Conservation (phyloP, 306 rosid genomes). For the Vachellia pachyceras region DNA sequence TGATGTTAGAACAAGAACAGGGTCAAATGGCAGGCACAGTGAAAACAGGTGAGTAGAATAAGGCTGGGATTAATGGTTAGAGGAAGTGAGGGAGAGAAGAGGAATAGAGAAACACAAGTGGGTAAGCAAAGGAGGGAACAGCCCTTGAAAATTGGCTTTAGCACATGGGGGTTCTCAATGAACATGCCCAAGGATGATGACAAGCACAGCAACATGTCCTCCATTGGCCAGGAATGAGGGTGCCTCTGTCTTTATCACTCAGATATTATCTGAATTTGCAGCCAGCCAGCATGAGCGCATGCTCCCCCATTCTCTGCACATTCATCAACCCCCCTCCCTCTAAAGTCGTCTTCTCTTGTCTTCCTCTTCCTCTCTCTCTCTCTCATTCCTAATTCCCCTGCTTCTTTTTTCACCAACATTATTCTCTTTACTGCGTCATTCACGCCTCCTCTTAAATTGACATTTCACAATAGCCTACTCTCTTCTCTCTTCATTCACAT, state of each 20-base stretch:
- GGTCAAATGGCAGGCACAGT: background rate
- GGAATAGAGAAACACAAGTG: background rate
- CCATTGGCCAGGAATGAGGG: slow-evolving; percentile 41
- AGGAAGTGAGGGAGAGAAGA: background rate
- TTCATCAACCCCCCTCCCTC: slow-evolving; percentile 13
- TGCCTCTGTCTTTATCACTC: slow-evolving; percentile 64
- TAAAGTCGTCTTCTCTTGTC: background rate
- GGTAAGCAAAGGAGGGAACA: slow-evolving; percentile 37
- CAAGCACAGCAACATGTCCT: slow-evolving; percentile 56
- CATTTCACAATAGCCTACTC: background rate
- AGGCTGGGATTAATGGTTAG: slow-evolving; percentile 10
- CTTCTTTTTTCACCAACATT: background rate
- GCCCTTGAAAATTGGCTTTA: slow-evolving; percentile 70
- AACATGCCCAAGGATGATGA: slow-evolving; percentile 65
- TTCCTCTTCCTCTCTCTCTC: background rate
- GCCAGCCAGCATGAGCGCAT: slow-evolving; percentile 41
- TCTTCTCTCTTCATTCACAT: background rate
- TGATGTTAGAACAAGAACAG: background rate
- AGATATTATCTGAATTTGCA: slow-evolving; percentile 54
- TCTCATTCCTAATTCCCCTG: background rate
- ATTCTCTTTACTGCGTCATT: background rate
- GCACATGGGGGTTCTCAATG: slow-evolving; percentile 72
- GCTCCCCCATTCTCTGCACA: slow-evolving; percentile 46
- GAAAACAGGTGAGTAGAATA: background rate
- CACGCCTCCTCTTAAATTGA: background rate